Evolutionary conservation across 371 early-diverging fungal species (phyloP).

Genomic region (Actinomortierella ambigua): DNA sequence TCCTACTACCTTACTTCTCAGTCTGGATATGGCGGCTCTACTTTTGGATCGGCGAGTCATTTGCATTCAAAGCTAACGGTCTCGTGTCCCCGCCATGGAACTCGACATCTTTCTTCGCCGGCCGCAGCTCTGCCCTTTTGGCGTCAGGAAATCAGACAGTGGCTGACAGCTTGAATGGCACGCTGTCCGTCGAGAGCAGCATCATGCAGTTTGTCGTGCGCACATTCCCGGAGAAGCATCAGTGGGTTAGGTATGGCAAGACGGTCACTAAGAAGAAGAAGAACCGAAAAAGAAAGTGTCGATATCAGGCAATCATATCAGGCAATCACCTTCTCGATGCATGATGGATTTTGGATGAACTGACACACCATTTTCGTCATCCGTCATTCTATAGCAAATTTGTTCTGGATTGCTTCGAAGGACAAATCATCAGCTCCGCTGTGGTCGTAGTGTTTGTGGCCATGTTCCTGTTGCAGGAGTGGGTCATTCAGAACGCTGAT

Average conservation of each 20-base stretch:
- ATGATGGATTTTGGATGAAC: slow-evolving; percentile 1
- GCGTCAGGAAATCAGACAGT: no score
- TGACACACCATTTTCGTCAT: slow-evolving; percentile 4
- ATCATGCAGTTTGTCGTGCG: slow-evolving; percentile 26
- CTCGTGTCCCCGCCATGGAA: slow-evolving; percentile 26
- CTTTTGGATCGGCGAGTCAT: slow-evolving; percentile 71
- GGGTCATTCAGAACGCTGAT: slow-evolving; percentile 80
- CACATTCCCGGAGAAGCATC: slow-evolving; percentile 22
- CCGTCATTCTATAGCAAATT: slow-evolving; percentile 54
- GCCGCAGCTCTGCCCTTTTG: no score
- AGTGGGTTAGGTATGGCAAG: slow-evolving; percentile 36
- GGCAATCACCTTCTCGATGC: slow-evolving; percentile 1
- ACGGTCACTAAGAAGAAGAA: no score
- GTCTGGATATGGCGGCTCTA: slow-evolving; percentile 84
- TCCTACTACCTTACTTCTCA: slow-evolving; percentile 81
- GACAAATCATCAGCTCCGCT: slow-evolving; percentile 79
- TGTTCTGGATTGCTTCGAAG: slow-evolving; percentile 85
- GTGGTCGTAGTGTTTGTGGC: slow-evolving; percentile 80
- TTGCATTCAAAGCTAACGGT: slow-evolving; percentile 48
- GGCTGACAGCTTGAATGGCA: slow-evolving; percentile 2
- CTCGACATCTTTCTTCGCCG: background rate
- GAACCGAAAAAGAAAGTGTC: no score
- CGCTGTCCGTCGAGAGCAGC: slow-evolving; percentile 2
- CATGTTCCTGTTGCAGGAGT: slow-evolving; percentile 83
- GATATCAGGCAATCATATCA: no score